Evolutionary conservation across 2,329 filamentous ascomycete species (phyloP), one percentile per base, ranked within the genome.

Genomic region (Hypoxylon sp.): DNA sequence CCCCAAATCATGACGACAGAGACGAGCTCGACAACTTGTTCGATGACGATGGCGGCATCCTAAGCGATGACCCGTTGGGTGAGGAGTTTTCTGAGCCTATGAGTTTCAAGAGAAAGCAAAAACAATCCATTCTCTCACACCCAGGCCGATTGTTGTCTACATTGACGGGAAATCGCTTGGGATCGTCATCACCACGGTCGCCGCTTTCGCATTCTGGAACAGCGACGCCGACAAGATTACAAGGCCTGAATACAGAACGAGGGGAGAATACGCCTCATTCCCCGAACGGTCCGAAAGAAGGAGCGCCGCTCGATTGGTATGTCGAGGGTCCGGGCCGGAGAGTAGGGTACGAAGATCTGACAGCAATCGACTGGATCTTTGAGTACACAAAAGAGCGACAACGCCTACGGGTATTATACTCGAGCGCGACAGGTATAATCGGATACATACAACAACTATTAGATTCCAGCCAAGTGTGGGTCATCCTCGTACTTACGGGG

Each of bases 281-380:
- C 9, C 55, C 65, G 39, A 67, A 61, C 16, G 68, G 58, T 7
- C 65, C 76, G 37, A 87, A 88, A 68, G 83, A 87, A 71, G 82
- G 80, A 55, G 74, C 77, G 29, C 79, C 84, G 3, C 77, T 85
- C 47, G 95, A 98, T 78, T 98, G 95, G 95, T 92, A 96, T 76
- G 86, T 91, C 50, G 95, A 97, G 78, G 94, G 93, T 0, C 94
- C 93, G 0, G 94, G 94, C 1, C 88, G 93, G 56, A 88, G 96
- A 75, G 94, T 97, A 37, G 95, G 92, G 58, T 99, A 99, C 81
- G 95, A 97, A 75, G 92, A 99, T 80, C 84, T 97, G 77, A 97
- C 95, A 14, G 95, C 96, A 63, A 99, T 99, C 77, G 96, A 99
- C 82, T 99, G 96, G 96, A 98, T 98, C 76, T 98, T 97, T 74